These are phyloP conservation scores for Pythium insidiosum DNA, from an alignment of 352 stramenopile species.

Conservation along the genomic window DNA sequence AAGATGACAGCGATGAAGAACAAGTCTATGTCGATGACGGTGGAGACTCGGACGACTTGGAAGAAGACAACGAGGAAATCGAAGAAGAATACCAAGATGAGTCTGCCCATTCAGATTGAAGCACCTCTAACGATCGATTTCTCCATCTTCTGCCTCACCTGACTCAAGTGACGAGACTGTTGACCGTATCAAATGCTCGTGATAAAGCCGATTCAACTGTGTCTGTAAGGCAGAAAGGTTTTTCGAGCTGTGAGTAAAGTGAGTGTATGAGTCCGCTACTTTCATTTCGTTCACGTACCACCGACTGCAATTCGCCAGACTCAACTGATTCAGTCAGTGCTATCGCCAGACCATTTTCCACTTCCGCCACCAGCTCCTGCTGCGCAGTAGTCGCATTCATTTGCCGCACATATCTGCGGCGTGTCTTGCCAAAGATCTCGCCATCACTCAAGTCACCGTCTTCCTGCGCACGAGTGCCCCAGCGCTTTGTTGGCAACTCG, in stretches of 20 bases:
- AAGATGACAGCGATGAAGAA: conserved; percentile 1
- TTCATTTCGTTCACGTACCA: conserved; percentile 12
- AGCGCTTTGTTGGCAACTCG: too few relatives aligned
- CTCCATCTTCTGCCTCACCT: conserved; percentile 24
- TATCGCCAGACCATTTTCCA: too few relatives aligned
- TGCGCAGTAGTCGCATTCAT: conserved; percentile 16
- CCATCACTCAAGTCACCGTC: conserved; percentile 48
- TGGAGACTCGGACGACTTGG: not conserved
- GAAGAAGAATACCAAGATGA: not conserved
- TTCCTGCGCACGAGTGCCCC: not conserved
- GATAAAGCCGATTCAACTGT: conserved; percentile 10
- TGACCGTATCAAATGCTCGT: conserved; percentile 6
- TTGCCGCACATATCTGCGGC: conserved; percentile 14
- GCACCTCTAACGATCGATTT: not conserved
- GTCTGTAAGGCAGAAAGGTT: conserved; percentile 2
- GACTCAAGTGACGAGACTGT: conserved; percentile 29
- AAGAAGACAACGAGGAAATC: conserved; percentile 4
- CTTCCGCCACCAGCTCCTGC: too few relatives aligned
- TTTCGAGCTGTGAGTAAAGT: not conserved
- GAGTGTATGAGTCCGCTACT: not conserved
- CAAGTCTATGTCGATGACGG: not conserved
- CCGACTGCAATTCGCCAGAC: conserved; percentile 41
- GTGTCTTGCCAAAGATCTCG: conserved; percentile 35
- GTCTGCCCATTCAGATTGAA: not conserved
- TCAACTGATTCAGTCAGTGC: conserved; percentile 48